Conservation (phyloP, 2,329 filamentous ascomycete species). For the Domatiomyces globalis region DNA sequence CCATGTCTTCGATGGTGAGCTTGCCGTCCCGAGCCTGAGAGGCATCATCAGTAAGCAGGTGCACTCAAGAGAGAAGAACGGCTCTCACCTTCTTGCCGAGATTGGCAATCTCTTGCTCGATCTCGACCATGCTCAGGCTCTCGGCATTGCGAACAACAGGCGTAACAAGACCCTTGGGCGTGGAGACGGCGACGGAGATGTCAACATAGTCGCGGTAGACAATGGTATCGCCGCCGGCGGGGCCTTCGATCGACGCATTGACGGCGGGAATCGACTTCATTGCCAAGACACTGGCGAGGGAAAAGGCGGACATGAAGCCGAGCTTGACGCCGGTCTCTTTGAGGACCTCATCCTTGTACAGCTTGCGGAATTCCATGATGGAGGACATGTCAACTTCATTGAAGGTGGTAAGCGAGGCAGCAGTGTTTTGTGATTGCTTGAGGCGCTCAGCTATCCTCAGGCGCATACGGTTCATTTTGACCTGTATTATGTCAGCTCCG, state of each 20-base stretch:
- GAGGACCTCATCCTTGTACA: constrained; percentile 90
- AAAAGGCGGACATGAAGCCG: constrained; percentile 99
- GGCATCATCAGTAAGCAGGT: constrained; percentile 5
- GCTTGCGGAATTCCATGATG: constrained; percentile 90
- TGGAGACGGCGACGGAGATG: constrained; percentile 91
- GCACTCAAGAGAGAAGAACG: not conserved
- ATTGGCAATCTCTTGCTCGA: constrained; percentile 83
- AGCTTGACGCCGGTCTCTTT: constrained; percentile 97
- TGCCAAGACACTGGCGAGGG: constrained; percentile 73
- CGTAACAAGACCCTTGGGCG: constrained; percentile 92
- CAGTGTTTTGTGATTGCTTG: constrained; percentile 98
- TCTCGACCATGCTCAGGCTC: constrained; percentile 69
- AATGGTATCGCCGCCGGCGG: constrained; percentile 88
- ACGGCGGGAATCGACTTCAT: constrained; percentile 91
- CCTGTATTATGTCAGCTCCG: constrained; percentile 36
- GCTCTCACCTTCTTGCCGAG: constrained; percentile 74
- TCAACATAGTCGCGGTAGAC: constrained; percentile 98
- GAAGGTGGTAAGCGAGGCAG: constrained; percentile 92
- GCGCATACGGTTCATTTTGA: constrained; percentile 99
- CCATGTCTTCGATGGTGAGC: constrained; percentile 98
- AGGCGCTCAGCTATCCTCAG: constrained; percentile 91
- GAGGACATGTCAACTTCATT: constrained; percentile 99
- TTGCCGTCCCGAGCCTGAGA: constrained; percentile 78
- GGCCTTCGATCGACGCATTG: constrained; percentile 93
- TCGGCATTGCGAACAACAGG: constrained; percentile 93